A percentile compares a stretch with the other conserved stretches of the same genome.
Evolutionary conservation across 2,329 filamentous ascomycete genomes (phyloP).

Genomic region (Chrysoporthe puriensis): DNA sequence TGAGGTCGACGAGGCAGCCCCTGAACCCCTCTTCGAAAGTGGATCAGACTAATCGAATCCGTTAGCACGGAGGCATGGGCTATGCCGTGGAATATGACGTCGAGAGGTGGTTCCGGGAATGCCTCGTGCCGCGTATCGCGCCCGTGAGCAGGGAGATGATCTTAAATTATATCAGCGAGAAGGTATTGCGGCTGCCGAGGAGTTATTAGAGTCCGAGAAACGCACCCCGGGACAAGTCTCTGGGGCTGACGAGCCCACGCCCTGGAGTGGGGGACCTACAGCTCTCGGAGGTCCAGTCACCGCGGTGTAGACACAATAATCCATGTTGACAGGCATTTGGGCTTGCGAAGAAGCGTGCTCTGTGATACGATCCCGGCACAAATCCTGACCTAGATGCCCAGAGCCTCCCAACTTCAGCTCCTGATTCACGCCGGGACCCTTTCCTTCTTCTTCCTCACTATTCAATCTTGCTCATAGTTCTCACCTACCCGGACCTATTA

Average conservation of each 20-base stretch:
- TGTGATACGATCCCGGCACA: no score
- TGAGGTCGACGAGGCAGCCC: no score
- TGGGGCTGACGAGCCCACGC: neutral
- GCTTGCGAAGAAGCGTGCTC: no score
- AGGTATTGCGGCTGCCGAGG: constrained; percentile 66
- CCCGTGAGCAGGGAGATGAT: constrained; percentile 75
- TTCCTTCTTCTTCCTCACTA: no score
- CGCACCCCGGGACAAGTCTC: no score
- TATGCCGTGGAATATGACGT: constrained; percentile 69
- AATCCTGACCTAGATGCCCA: no score
- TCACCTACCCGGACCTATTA: no score
- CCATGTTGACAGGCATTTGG: neutral
- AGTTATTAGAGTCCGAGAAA: constrained; percentile 54
- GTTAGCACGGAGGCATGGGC: constrained; percentile 62
- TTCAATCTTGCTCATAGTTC: no score
- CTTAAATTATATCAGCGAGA: constrained; percentile 72
- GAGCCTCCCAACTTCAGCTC: no score
- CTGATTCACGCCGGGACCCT: no score
- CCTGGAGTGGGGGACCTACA: no score
- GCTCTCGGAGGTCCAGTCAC: no score
- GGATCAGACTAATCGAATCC: neutral
- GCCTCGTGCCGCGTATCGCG: constrained; percentile 66
- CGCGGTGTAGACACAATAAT: neutral
- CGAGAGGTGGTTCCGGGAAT: constrained; percentile 67
- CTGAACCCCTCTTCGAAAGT: neutral